These are phyloP conservation scores for Chlamydomonas sp. DNA, from an alignment of 139 green algal genomes.

Conservation along the genomic window DNA sequence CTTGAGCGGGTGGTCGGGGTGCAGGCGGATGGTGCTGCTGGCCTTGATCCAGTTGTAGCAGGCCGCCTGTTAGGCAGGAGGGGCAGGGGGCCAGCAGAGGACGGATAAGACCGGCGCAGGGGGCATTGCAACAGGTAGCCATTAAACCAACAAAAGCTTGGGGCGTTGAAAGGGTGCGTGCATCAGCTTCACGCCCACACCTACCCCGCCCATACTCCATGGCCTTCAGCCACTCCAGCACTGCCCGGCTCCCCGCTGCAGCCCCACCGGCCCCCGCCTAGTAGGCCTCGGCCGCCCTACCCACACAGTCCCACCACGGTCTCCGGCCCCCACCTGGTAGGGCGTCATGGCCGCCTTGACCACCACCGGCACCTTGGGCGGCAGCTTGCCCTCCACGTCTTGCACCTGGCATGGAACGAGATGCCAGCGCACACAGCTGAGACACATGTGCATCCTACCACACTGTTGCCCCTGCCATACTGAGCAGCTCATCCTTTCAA, in stretches of 20 bases:
- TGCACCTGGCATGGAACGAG: conserved; percentile 41
- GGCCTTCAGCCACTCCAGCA: no score
- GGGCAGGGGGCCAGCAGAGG: no score
- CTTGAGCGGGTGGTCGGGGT: conserved; percentile 66
- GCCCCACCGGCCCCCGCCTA: background rate
- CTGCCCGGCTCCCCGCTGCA: no score
- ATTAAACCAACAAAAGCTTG: no score
- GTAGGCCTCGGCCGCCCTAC: background rate
- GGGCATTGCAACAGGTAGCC: no score
- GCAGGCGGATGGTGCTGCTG: conserved; percentile 86
- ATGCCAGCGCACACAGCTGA: background rate
- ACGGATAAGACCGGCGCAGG: no score
- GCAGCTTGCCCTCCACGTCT: conserved; percentile 93
- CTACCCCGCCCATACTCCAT: background rate
- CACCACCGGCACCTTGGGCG: conserved; percentile 82
- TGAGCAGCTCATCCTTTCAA: no score
- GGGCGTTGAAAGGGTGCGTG: no score
- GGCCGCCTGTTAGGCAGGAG: conserved; percentile 55
- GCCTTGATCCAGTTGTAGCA: conserved; percentile 94
- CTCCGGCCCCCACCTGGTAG: conserved; percentile 58
- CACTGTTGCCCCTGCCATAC: background rate
- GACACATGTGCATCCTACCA: background rate
- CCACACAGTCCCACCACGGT: conserved; percentile 8
- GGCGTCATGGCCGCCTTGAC: conserved; percentile 89
- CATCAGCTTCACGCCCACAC: no score